Evolutionary conservation across 2,329 filamentous ascomycete genomes (phyloP), one percentile per base, ranked within the genome.

Genomic region (Exophiala oligosperma): DNA sequence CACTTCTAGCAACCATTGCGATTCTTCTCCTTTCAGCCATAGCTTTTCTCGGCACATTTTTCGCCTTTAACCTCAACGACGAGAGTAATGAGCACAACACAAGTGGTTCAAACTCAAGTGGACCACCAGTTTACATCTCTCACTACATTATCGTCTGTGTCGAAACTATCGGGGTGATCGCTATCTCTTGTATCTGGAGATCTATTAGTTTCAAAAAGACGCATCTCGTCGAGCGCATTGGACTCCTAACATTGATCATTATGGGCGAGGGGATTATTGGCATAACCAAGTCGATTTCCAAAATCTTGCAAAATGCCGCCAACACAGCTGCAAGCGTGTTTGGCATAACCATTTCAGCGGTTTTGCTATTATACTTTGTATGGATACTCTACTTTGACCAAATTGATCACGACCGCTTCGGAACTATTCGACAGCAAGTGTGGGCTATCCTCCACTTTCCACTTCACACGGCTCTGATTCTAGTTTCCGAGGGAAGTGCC

Each of bases 381-480:
- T 88, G 84, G 82, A 84, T 86, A 70, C 73, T 81, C 4, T 85
- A 86, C 67, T 84, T 84, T 51, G 80, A 84, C 58, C 79, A 85
- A 32, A 82, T 76, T 70, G 82, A 71, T 58, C 77, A 70, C 50
- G 74, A 75, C 32, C 73, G 76, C 54, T 79, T 81, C 59, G 79
- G 80, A 38, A 80, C 75, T 29, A 74, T 84, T 47, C 79, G 82
- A 3, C 86, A 88, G 63, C 82, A 85, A 51, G 71, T 84, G 14
- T 77, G 75, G 75, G 71, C 71, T 24, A 0, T 64, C n/a, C 67
- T 76, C 29, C 85, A 88, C 71, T 83, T 87, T 59, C 85, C 85
- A 0, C 83, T 88, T 64, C 84, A 89, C 63, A 77, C 87, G 1
- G 74, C 81, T 4, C 79, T 89, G 32, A 80, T 86, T 12, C 78